Evolutionary conservation across 371 early-diverging fungal genomes (phyloP).

Genomic region (Actinomortierella wolfii): DNA sequence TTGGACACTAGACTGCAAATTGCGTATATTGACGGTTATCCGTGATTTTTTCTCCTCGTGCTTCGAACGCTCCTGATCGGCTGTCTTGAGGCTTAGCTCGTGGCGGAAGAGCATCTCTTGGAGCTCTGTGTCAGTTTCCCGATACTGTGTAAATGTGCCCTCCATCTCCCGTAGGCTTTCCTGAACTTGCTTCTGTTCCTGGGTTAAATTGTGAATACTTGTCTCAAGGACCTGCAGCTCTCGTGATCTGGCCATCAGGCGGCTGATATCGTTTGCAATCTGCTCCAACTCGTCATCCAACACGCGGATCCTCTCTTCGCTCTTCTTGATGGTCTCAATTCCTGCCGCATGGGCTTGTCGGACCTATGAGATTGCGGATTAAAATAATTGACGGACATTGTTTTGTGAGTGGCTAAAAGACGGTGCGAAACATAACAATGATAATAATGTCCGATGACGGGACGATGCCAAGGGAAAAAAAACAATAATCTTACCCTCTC

Average conservation of each 20-base stretch:
- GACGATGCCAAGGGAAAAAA: slow-evolving; percentile 13
- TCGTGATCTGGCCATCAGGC: slow-evolving; percentile 45
- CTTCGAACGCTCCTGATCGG: slow-evolving; percentile 29
- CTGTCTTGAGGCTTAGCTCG: slow-evolving; percentile 34
- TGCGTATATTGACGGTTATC: slow-evolving; percentile 19
- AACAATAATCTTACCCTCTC: slow-evolving; percentile 57
- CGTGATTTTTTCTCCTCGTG: slow-evolving; percentile 18
- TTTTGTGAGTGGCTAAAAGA: too few relatives aligned
- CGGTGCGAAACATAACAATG: too few relatives aligned
- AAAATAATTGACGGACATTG: too few relatives aligned
- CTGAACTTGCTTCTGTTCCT: slow-evolving; percentile 49
- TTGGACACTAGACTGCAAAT: slow-evolving; percentile 30
- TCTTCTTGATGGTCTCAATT: slow-evolving; percentile 37
- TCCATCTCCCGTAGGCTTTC: slow-evolving; percentile 53
- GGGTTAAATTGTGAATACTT: slow-evolving; percentile 35
- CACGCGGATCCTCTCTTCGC: slow-evolving; percentile 46
- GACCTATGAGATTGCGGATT: slow-evolving; percentile 6
- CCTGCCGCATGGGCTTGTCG: slow-evolving; percentile 26
- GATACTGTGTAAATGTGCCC: slow-evolving; percentile 48
- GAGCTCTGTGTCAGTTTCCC: slow-evolving; percentile 63
- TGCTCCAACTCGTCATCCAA: slow-evolving; percentile 51
- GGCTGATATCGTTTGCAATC: slow-evolving; percentile 48
- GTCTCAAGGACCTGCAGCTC: slow-evolving; percentile 47
- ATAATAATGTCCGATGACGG: background rate
- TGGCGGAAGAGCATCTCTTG: slow-evolving; percentile 49